These are phyloP conservation scores for Trypanosoma vivax DNA, from an alignment of 208 protist genomes.

Conservation along the genomic window DNA sequence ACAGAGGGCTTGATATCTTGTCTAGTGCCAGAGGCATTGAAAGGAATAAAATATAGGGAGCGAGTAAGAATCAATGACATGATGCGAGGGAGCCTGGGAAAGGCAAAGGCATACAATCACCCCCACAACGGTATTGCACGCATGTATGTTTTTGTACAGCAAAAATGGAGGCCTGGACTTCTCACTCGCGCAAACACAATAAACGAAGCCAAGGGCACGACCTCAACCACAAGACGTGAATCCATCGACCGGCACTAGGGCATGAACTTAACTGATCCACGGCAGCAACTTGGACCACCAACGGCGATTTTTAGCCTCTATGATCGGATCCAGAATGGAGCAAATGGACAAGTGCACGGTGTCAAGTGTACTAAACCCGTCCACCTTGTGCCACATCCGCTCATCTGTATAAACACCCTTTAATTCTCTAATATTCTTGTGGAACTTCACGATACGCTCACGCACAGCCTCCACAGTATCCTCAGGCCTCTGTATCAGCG, in stretches of 20 bases:
- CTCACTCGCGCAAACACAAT: too few relatives aligned
- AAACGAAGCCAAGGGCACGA: too few relatives aligned
- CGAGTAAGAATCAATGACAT: neutral
- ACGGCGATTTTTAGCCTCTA: conserved; percentile 12
- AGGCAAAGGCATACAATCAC: too few relatives aligned
- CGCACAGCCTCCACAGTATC: conserved; percentile 83
- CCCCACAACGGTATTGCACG: too few relatives aligned
- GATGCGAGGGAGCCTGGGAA: neutral
- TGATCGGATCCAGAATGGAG: conserved; percentile 59
- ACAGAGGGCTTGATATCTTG: neutral
- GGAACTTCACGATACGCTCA: conserved; percentile 76
- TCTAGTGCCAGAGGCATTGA: conserved; percentile 2
- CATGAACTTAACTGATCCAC: conserved; percentile 40
- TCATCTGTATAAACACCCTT: conserved; percentile 56
- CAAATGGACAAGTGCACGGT: conserved; percentile 69
- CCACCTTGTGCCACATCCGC: conserved; percentile 41
- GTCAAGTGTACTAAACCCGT: conserved; percentile 64
- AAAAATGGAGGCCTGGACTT: too few relatives aligned
- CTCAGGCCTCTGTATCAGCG: conserved; percentile 79
- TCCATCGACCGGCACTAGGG: too few relatives aligned
- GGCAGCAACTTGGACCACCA: conserved; percentile 13
- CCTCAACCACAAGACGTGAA: too few relatives aligned
- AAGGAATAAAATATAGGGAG: conserved; percentile 7
- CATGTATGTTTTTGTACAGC: too few relatives aligned
- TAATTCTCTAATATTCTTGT: conserved; percentile 63